phyloP scores from a whole-genome alignment of 1,284 basidiomycete species.

The Apiotrichum laibachii region DNA sequence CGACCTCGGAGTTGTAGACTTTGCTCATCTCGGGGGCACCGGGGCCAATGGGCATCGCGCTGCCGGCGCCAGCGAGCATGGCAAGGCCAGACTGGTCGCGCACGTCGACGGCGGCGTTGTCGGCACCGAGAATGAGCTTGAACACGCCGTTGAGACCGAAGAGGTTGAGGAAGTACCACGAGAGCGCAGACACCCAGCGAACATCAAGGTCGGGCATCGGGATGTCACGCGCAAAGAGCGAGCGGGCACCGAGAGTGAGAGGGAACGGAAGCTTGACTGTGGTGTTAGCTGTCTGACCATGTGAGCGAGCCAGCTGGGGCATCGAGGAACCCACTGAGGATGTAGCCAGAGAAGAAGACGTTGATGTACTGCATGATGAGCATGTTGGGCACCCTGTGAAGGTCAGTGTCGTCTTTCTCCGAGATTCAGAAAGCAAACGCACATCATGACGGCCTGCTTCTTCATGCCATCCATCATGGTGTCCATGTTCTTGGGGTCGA shows the following conservation, averaged over 20 bases:
- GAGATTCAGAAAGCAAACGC: constrained; percentile 8
- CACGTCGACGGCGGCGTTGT: constrained; percentile 78
- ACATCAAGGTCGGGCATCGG: constrained; percentile 97
- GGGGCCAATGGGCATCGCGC: constrained; percentile 51
- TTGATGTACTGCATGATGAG: constrained; percentile 99
- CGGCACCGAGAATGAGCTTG: constrained; percentile 84
- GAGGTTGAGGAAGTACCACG: constrained; percentile 99
- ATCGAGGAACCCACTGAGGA: constrained; percentile 74
- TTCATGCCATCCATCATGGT: constrained; percentile 99
- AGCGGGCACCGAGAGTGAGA: constrained; percentile 93
- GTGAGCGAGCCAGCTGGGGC: background rate
- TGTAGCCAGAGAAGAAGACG: constrained; percentile 98
- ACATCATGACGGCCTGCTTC: constrained; percentile 89
- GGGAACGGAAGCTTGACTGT: constrained; percentile 96
- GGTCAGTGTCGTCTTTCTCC: constrained; percentile 5
- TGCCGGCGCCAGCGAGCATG: constrained; percentile 61
- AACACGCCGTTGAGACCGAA: constrained; percentile 96
- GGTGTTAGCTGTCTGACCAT: background rate
- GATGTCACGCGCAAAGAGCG: constrained; percentile 96
- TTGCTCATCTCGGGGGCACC: constrained; percentile 81
- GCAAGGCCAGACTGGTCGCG: constrained; percentile 70
- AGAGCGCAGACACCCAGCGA: constrained; percentile 96
- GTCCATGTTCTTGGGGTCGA: constrained; percentile 93
- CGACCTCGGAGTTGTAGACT: constrained; percentile 84
- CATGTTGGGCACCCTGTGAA: constrained; percentile 80